Percentiles rank a stretch among this genome's conserved stretches.
Evolutionary conservation across 2,329 filamentous ascomycete species (phyloP).

Genomic region (Colletotrichum destructivum): DNA sequence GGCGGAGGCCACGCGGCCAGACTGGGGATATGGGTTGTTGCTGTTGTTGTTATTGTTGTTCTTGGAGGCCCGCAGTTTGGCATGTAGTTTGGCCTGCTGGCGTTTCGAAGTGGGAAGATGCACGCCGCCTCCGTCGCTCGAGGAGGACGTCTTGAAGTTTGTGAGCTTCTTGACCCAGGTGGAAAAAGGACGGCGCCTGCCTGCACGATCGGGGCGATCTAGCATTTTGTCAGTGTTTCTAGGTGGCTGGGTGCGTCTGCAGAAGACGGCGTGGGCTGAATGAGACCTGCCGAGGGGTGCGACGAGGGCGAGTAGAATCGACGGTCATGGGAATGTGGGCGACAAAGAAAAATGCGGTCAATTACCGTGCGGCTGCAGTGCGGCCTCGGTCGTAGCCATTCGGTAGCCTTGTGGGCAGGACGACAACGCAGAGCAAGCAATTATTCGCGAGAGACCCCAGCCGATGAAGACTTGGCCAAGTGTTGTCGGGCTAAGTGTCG

Average conservation of each 20-base stretch:
- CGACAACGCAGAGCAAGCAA: background rate
- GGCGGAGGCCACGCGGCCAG: slow-evolving; percentile 69
- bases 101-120: slow-evolving; percentile 56
- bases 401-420: slow-evolving; percentile 25
- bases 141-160: slow-evolving; percentile 82
- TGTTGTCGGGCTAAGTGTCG: background rate
- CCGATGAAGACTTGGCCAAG: background rate
- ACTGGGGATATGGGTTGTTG: slow-evolving; percentile 95
- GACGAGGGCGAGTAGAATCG: background rate
- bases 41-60: slow-evolving; percentile 88
- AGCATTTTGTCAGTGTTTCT: slow-evolving; percentile 53
- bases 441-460: background rate
- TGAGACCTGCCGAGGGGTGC: slow-evolving; percentile 8
- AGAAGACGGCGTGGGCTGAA: slow-evolving; percentile 9
- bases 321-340: background rate
- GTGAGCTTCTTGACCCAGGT: slow-evolving; percentile 95
- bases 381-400: slow-evolving; percentile 46
- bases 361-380: slow-evolving; percentile 45
- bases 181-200: slow-evolving; percentile 87
- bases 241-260: slow-evolving; percentile 41
- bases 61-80: slow-evolving; percentile 74
- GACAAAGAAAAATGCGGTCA: background rate
- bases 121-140: slow-evolving; percentile 61
- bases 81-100: slow-evolving; percentile 56
- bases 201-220: slow-evolving; percentile 76